phyloP scores from a whole-genome alignment of 805 yeast species.

The Schizosaccharomyces octosporus region DNA sequence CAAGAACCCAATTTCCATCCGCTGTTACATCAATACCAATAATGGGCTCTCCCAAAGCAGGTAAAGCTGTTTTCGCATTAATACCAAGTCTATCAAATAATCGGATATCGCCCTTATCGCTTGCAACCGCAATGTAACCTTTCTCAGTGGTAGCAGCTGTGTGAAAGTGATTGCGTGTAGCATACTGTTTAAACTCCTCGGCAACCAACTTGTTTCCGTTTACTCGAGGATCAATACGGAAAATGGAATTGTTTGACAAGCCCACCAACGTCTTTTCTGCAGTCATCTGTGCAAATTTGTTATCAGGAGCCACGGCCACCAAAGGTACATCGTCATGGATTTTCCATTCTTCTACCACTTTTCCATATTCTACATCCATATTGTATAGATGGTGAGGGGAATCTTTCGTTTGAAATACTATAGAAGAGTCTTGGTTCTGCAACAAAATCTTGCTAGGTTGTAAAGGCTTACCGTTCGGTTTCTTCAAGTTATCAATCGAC shows the following conservation, averaged over 20 bases:
- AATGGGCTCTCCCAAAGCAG: conserved; percentile 60
- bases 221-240: conserved; percentile 61
- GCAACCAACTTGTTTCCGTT: conserved; percentile 33
- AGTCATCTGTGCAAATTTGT: conserved; percentile 49
- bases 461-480: conserved; percentile 24
- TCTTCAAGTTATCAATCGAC: conserved; percentile 35
- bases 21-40: conserved; percentile 44
- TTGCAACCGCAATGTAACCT: conserved; percentile 58
- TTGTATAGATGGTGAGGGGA: conserved; percentile 27
- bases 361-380: conserved; percentile 60
- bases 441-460: conserved; percentile 48
- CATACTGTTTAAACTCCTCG: conserved; percentile 28
- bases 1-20: conserved; percentile 61
- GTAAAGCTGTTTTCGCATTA: conserved; percentile 53
- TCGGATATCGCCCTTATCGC: conserved; percentile 49
- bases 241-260: conserved; percentile 36
- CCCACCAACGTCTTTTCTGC: conserved; percentile 56
- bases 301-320: conserved; percentile 41
- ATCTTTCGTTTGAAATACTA: conserved; percentile 36
- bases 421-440: conserved; percentile 44
- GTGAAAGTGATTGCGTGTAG: conserved; percentile 29
- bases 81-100: conserved; percentile 49
- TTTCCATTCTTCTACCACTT: conserved; percentile 70
- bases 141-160: conserved; percentile 44
- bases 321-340: conserved; percentile 23